Evolutionary conservation across 495 filamentous ascomycete species (phyloP).

Genomic region (Penicillium robsamsonii): DNA sequence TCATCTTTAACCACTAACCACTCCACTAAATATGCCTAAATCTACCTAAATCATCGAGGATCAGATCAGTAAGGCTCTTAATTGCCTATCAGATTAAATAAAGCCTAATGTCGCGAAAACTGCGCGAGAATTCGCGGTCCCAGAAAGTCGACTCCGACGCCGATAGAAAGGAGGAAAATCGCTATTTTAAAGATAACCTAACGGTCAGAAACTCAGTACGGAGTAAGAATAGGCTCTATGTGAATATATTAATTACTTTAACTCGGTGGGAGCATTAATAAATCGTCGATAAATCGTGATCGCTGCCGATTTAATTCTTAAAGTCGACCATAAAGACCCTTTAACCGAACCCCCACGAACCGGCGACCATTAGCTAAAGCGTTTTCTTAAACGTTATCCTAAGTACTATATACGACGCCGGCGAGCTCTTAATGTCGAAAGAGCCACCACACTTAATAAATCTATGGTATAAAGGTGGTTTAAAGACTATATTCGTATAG

Average conservation of each 20-base stretch:
- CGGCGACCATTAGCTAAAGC: neutral
- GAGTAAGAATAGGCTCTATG: neutral
- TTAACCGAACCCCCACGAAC: neutral
- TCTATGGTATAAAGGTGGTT: neutral
- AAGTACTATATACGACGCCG: neutral
- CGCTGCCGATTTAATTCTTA: neutral
- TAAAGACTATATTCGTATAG: neutral
- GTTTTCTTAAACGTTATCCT: neutral
- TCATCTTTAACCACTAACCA: neutral
- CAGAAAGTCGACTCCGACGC: neutral
- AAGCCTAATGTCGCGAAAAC: neutral
- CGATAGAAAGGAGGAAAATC: neutral
- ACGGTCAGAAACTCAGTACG: neutral
- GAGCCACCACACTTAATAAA: neutral
- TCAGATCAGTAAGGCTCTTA: neutral
- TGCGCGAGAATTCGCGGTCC: neutral
- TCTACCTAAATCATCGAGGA: neutral
- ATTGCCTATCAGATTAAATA: neutral
- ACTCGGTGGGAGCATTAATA: neutral
- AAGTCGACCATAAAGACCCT: neutral
- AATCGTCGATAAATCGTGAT: neutral
- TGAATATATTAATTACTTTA: neutral
- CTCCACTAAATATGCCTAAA: neutral
- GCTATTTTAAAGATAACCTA: neutral
- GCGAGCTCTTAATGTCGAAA: neutral